Percentiles rank a stretch among this genome's conserved stretches.
phyloP scores from a whole-genome alignment of 164 flowering plant genomes.

The Hamamelis virginiana region DNA sequence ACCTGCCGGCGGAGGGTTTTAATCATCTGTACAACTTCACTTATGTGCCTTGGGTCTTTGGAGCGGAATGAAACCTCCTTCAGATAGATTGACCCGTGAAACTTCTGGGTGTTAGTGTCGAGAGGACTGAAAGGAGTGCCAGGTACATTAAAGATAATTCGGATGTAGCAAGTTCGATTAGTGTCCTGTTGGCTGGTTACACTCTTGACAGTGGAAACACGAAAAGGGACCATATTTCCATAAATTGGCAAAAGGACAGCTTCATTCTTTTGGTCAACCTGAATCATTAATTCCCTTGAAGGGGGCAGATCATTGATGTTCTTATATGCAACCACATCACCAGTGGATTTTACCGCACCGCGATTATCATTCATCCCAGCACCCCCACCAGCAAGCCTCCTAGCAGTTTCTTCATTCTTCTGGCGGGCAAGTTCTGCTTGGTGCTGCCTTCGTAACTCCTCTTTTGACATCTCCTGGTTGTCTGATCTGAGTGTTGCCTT shows the following conservation, averaged over 20 bases:
- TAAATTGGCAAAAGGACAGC: conserved; percentile 71
- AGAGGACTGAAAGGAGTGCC: conserved; percentile 70
- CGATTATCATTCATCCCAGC: conserved; percentile 36
- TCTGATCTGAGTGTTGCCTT: conserved; percentile 73
- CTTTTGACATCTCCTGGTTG: conserved; percentile 69
- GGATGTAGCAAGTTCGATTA: conserved; percentile 58
- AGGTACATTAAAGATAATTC: conserved; percentile 79
- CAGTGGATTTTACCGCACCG: conserved; percentile 21
- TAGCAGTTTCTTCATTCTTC: conserved; percentile 83
- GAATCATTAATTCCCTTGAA: conserved; percentile 64
- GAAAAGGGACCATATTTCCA: conserved; percentile 86
- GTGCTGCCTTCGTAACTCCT: conserved; percentile 75
- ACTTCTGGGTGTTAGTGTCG: conserved; percentile 56
- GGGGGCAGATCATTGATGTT: conserved; percentile 62
- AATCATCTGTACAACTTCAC: conserved; percentile 72
- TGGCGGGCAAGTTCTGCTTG: conserved; percentile 86
- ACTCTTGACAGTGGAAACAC: conserved; percentile 64
- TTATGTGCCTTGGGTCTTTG: conserved; percentile 78
- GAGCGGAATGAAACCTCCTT: conserved; percentile 87
- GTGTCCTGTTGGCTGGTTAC: conserved; percentile 75
- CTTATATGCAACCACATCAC: conserved; percentile 68
- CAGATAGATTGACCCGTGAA: conserved; percentile 60
- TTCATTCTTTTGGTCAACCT: conserved; percentile 79
- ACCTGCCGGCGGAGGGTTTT: conserved; percentile 78
- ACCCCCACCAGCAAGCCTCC: conserved; percentile 72